These are phyloP conservation scores for Alternaria angustiovoidea DNA, from an alignment of 2,329 filamentous ascomycete genomes.

Conservation along the genomic window DNA sequence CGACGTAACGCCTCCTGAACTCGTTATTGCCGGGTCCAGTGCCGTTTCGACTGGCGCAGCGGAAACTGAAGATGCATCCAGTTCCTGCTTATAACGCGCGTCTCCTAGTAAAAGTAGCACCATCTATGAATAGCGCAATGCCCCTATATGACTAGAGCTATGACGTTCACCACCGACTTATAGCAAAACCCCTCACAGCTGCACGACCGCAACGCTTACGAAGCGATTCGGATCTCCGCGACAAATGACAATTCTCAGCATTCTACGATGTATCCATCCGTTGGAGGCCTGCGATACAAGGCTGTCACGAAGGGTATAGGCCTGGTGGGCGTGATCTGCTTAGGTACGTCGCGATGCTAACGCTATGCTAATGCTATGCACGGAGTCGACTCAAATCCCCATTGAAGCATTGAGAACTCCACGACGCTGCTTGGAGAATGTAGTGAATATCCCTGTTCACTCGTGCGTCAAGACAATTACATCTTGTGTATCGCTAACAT, in stretches of 20 bases:
- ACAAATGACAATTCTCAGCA: constrained; percentile 2
- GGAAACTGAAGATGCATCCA: neutral
- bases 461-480: neutral
- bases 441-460: neutral
- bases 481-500: constrained; percentile 6
- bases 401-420: neutral
- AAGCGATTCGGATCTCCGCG: neutral
- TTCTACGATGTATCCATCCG: constrained; percentile 5
- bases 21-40: neutral
- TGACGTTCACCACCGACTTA: constrained; percentile 8
- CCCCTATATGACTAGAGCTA: constrained; percentile 14
- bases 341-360: constrained; percentile 13
- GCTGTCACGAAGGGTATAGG: constrained; percentile 4
- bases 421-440: neutral
- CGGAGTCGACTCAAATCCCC: no score
- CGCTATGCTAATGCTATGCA: neutral
- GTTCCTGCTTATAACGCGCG: neutral
- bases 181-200: neutral
- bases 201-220: neutral
- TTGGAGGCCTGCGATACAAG: constrained; percentile 11
- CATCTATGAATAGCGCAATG: constrained; percentile 6
- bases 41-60: neutral
- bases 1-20: neutral
- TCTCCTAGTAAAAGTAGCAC: neutral
- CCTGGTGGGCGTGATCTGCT: constrained; percentile 4